Conservation (phyloP, 2,329 filamentous ascomycete species). For the Hypoxylon sp. region DNA sequence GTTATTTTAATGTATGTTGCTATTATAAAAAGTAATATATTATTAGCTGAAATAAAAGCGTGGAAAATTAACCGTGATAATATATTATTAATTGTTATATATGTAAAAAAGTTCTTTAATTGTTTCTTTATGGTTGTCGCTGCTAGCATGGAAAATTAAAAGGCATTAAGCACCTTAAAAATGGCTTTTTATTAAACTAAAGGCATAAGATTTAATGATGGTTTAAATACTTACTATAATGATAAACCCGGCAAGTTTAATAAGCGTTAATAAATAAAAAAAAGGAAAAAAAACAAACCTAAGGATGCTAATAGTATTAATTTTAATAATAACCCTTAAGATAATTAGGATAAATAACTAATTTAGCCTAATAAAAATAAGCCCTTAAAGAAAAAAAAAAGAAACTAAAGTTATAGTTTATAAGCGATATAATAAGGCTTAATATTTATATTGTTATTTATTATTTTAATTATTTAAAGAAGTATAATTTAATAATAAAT, state of each 20-base stretch:
- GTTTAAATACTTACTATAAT: background rate
- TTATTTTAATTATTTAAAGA: background rate
- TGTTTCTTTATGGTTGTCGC: background rate
- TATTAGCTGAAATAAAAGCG: background rate
- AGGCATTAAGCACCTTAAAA: background rate
- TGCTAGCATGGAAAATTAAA: background rate
- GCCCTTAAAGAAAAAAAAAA: background rate
- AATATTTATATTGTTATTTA: constrained; percentile 6
- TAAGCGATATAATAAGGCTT: background rate
- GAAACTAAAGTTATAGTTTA: background rate
- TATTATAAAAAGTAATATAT: background rate
- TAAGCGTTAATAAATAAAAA: background rate
- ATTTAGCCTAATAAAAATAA: too few relatives aligned
- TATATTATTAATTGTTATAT: background rate
- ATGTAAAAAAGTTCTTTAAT: background rate
- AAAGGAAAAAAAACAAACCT: too few relatives aligned
- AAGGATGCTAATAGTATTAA: too few relatives aligned
- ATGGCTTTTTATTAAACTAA: background rate
- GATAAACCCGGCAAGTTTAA: background rate
- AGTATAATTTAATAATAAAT: constrained; percentile 8
- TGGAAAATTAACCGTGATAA: background rate
- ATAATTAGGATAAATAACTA: too few relatives aligned
- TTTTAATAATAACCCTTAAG: too few relatives aligned
- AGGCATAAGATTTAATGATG: background rate
- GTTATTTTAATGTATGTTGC: background rate